Conservation (phyloP, 1,284 basidiomycete genomes). For the Melampsora medusae region DNA sequence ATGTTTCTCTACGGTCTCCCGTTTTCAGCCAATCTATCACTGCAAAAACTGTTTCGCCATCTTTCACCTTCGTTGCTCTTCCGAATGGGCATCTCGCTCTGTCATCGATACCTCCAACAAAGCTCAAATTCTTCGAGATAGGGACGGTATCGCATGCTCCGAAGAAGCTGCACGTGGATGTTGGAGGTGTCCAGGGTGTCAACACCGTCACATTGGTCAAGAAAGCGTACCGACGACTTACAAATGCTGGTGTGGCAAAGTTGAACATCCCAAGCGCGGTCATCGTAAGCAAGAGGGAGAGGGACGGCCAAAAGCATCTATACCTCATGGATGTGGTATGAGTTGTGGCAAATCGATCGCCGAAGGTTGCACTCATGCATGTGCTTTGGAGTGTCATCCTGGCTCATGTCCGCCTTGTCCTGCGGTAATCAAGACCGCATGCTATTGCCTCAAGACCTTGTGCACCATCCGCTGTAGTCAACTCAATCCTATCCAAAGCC, state of each 20-base stretch:
- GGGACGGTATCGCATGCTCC: slow-evolving; percentile 27
- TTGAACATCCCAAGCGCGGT: slow-evolving; percentile 6
- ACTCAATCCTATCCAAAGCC: slow-evolving; percentile 18
- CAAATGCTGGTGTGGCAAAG: slow-evolving; percentile 38
- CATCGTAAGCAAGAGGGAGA: slow-evolving; percentile 6
- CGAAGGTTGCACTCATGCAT: slow-evolving; percentile 30
- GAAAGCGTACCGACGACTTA: slow-evolving; percentile 19
- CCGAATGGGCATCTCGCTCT: slow-evolving; percentile 39
- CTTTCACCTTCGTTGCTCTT: slow-evolving; percentile 28
- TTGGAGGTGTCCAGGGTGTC: slow-evolving; percentile 41
- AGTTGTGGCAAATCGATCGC: slow-evolving; percentile 26
- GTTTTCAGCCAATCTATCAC: slow-evolving; percentile 27
- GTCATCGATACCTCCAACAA: slow-evolving; percentile 16
- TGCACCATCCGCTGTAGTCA: slow-evolving; percentile 37
- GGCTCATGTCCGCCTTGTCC: slow-evolving; percentile 38
- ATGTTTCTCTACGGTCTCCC: slow-evolving; percentile 30
- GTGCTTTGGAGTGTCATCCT: slow-evolving; percentile 34
- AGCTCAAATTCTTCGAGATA: slow-evolving; percentile 27
- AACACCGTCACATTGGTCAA: slow-evolving; percentile 26
- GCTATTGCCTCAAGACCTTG: slow-evolving; percentile 27
- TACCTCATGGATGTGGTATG: slow-evolving; percentile 37
- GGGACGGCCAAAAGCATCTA: slow-evolving; percentile 5
- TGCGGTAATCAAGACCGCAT: slow-evolving; percentile 26
- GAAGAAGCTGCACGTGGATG: slow-evolving; percentile 25
- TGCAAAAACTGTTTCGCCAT: slow-evolving; percentile 32